Conservation (phyloP, 164 flowering plant species). For the Nymphaea thermarum region DNA sequence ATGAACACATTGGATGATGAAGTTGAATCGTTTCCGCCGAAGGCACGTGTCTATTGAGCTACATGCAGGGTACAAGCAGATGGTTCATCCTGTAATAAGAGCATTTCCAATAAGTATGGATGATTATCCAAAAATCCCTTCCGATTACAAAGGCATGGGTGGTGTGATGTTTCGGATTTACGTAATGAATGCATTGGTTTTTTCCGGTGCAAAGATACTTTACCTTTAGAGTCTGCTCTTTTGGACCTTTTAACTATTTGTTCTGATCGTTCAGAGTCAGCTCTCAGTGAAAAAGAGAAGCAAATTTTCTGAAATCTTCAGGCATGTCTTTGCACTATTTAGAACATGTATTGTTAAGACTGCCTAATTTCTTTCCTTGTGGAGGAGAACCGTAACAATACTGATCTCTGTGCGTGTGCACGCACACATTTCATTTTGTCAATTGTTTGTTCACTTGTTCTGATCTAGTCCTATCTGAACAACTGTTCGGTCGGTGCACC, state of each 20-base stretch:
- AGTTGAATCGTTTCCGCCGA: conserved; percentile 87
- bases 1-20: conserved; percentile 92
- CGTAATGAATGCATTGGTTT: background rate
- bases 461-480: no score
- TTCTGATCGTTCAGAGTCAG: background rate
- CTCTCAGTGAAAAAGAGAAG: background rate
- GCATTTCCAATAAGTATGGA: background rate
- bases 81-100: background rate
- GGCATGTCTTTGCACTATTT: background rate
- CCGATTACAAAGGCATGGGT: background rate
- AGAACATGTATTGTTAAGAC: no score
- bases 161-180: background rate
- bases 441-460: no score
- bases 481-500: no score
- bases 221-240: no score
- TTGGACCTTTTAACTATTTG: no score
- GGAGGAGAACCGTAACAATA: no score
- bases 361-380: no score
- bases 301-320: background rate
- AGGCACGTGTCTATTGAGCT: conserved; percentile 75
- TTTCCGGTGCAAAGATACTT: background rate
- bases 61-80: background rate
- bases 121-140: background rate
- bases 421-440: no score
- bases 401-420: no score